Conservation (phyloP, 345 rosid species). For the Salix viminalis region DNA sequence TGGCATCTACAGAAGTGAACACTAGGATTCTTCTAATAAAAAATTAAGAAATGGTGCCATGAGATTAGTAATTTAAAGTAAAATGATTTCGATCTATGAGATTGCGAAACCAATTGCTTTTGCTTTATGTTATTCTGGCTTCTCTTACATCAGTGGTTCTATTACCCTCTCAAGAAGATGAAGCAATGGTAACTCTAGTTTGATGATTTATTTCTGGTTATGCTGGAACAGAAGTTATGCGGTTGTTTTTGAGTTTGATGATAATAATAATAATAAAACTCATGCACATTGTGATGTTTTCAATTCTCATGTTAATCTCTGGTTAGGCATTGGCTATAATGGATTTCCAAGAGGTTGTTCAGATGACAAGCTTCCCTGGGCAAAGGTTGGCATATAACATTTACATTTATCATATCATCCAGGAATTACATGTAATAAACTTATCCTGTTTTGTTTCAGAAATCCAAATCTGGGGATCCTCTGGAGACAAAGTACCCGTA, state of each 20-base stretch:
- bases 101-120: neutral
- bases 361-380: conserved; percentile 96
- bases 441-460: conserved; percentile 40
- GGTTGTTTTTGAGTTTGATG: neutral
- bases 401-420: neutral
- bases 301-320: conserved; percentile 5
- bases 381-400: conserved; percentile 53
- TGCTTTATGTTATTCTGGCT: neutral
- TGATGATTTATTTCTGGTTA: no score
- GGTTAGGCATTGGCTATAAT: conserved; percentile 87
- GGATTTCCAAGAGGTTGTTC: conserved; percentile 99
- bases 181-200: neutral
- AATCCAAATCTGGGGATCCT: conserved; percentile 67
- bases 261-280: neutral
- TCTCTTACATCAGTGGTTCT: neutral
- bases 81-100: neutral
- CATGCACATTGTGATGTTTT: neutral
- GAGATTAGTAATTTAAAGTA: neutral
- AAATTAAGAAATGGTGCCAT: neutral
- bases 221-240: neutral
- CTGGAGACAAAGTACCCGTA: conserved; percentile 92
- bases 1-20: neutral
- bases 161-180: neutral
- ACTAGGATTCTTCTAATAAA: neutral
- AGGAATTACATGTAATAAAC: neutral